Conservation (phyloP, 1,139 yeast species). For the Hemisphaericaspora xylofermentans region DNA sequence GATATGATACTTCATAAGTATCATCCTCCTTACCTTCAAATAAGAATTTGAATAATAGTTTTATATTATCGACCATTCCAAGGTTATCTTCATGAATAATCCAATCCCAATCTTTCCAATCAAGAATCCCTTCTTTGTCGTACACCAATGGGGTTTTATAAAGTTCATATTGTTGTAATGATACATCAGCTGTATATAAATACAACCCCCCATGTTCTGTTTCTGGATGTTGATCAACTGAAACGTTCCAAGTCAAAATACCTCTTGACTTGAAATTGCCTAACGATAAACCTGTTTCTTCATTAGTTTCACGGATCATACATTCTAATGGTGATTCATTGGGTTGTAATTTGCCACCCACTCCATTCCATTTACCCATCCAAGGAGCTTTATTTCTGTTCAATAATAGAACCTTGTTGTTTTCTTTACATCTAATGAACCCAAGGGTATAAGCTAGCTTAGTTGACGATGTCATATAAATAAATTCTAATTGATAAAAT, state of each 20-base stretch:
- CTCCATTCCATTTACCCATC: conserved; percentile 57
- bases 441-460: conserved; percentile 37
- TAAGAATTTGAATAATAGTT: conserved; percentile 27
- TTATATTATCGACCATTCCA: conserved; percentile 47
- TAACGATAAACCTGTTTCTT: conserved; percentile 43
- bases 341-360: conserved; percentile 46
- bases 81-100: conserved; percentile 35
- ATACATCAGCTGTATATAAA: conserved; percentile 39
- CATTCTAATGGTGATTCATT: conserved; percentile 39
- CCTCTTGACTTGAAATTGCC: conserved; percentile 35
- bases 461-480: conserved; percentile 3
- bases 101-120: conserved; percentile 46
- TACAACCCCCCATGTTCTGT: conserved; percentile 39
- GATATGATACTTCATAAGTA: conserved; percentile 23
- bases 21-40: conserved; percentile 24
- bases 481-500: no score
- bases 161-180: conserved; percentile 22
- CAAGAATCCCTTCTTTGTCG: conserved; percentile 44
- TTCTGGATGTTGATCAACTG: conserved; percentile 16
- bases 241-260: conserved; percentile 35
- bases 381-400: conserved; percentile 48
- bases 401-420: conserved; percentile 33
- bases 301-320: conserved; percentile 43
- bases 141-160: conserved; percentile 28
- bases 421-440: conserved; percentile 35